Percentiles rank a stretch among this genome's conserved stretches.
phyloP scores from a whole-genome alignment of 2,329 filamentous ascomycete genomes.

The Diplodia corticola region DNA sequence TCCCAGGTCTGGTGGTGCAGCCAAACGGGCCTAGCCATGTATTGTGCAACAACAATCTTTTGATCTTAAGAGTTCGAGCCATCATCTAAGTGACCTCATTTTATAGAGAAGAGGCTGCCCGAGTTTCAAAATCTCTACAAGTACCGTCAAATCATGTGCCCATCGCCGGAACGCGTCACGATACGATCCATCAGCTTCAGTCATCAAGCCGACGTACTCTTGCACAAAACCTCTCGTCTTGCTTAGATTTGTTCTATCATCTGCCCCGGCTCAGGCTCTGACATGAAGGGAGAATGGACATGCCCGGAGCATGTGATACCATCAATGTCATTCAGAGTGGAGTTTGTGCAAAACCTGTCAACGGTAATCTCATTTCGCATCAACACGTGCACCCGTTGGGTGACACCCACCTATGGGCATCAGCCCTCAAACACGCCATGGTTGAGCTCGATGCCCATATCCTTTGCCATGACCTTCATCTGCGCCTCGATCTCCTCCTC shows the following conservation, averaged over 20 bases:
- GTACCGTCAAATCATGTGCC: neutral
- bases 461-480: slow-evolving; percentile 85
- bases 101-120: no score
- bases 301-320: neutral
- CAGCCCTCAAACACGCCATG: slow-evolving; percentile 86
- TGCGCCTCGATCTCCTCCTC: slow-evolving; percentile 89
- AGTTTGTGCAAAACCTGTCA: neutral
- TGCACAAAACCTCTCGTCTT: neutral
- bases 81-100: no score
- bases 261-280: neutral
- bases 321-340: neutral
- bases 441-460: slow-evolving; percentile 88
- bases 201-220: neutral
- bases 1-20: neutral
- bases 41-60: neutral
- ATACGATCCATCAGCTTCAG: neutral
- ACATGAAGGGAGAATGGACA: neutral
- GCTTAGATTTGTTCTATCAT: neutral
- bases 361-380: neutral
- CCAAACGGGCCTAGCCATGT: neutral
- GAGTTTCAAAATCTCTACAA: neutral
- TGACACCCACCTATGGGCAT: neutral
- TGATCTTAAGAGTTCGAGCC: no score
- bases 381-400: neutral
- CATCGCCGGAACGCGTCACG: neutral